phyloP scores from a whole-genome alignment of 257 asterid genomes.

The Nicotiana tabacum region DNA sequence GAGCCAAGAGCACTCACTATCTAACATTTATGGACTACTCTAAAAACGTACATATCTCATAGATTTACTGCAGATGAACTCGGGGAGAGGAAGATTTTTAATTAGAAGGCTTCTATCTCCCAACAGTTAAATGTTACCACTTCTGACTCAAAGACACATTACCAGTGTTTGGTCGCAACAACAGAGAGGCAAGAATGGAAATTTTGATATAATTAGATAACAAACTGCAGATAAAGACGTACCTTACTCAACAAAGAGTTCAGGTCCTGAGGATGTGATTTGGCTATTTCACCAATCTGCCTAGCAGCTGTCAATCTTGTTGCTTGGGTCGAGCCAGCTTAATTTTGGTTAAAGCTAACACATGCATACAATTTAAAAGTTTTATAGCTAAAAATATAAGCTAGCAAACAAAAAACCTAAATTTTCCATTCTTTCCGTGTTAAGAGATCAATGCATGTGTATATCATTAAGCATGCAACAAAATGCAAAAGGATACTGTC shows the following conservation, averaged over 20 bases:
- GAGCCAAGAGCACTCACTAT: background rate
- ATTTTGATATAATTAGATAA: background rate
- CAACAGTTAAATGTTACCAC: background rate
- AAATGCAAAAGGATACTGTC: constrained; percentile 80
- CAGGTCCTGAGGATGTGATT: constrained; percentile 95
- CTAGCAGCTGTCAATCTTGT: constrained; percentile 95
- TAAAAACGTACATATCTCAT: background rate
- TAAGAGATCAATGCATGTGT: background rate
- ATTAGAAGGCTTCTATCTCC: background rate
- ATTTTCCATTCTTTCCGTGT: background rate
- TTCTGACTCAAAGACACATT: background rate
- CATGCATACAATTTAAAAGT: background rate
- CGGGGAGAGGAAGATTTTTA: background rate
- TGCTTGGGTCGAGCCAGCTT: constrained; percentile 97
- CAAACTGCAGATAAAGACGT: constrained; percentile 4
- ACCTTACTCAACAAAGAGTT: constrained; percentile 86
- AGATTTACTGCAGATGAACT: background rate
- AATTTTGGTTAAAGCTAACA: constrained; percentile 45
- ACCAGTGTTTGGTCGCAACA: background rate
- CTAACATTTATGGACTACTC: background rate
- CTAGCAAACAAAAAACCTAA: background rate
- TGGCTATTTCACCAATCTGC: constrained; percentile 98
- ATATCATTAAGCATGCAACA: background rate
- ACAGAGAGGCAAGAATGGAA: background rate
- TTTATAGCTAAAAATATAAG: background rate